phyloP scores from a whole-genome alignment of 306 rosid genomes.

The Prunus persica region Prunus_persica_NCBIv2 NC_034009.1:43177501-43178000 shows the following conservation, averaged over 20 bases:
- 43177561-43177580: slow-evolving; percentile 94
- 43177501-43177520: slow-evolving; percentile 97
- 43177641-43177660: background rate
- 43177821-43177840: background rate
- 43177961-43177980: background rate
- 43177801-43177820: background rate
- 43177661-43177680: background rate
- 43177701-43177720: background rate
- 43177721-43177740: background rate
- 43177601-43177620: slow-evolving; percentile 9
- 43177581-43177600: slow-evolving; percentile 75
- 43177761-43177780: background rate
- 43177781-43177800: background rate
- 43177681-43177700: slow-evolving; percentile 4
- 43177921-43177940: background rate
- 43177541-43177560: slow-evolving; percentile 94
- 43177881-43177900: background rate
- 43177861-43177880: background rate
- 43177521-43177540: slow-evolving; percentile 97
- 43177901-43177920: background rate
- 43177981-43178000: background rate
- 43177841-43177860: background rate
- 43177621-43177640: background rate
- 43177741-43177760: background rate
- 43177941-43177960: background rate